Percentiles rank a stretch among this genome's conserved stretches.
phyloP scores from a whole-genome alignment of 2,329 filamentous ascomycete species.

The Monilinia laxa region DNA sequence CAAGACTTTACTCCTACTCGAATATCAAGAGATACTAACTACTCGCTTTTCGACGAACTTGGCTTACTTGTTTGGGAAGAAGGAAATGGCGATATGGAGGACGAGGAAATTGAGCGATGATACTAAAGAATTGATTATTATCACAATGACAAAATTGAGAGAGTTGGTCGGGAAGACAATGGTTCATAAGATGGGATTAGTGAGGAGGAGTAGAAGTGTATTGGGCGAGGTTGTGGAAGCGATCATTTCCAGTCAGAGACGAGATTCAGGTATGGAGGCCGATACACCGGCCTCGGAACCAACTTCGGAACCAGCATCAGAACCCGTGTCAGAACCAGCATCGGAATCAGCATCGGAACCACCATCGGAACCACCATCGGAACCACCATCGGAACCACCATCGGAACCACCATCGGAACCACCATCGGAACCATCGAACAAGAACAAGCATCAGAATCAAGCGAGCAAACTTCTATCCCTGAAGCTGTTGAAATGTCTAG shows the following conservation, averaged over 20 bases:
- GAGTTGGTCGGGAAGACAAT: slow-evolving; percentile 22
- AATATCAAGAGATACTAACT: slow-evolving; percentile 21
- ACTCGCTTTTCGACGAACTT: slow-evolving; percentile 20
- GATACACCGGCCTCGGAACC: neutral
- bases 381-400: neutral
- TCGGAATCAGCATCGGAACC: too few species aligned
- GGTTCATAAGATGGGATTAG: slow-evolving; percentile 19
- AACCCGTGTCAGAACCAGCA: neutral
- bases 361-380: neutral
- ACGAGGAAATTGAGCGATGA: slow-evolving; percentile 20
- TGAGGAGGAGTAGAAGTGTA: slow-evolving; percentile 20
- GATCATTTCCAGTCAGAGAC: slow-evolving; percentile 10
- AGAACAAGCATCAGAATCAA: neutral
- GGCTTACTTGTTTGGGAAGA: slow-evolving; percentile 19
- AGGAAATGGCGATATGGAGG: slow-evolving; percentile 21
- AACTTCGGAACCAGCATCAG: neutral
- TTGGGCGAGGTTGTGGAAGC: slow-evolving; percentile 13
- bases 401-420: neutral
- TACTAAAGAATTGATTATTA: slow-evolving; percentile 20
- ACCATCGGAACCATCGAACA: too few species aligned
- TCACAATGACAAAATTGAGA: slow-evolving; percentile 21
- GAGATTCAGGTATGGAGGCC: slow-evolving; percentile 2
- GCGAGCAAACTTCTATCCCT: neutral
- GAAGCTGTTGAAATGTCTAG: neutral
- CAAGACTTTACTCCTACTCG: slow-evolving; percentile 6